A percentile compares a stretch with the other conserved stretches of the same genome.
These are phyloP conservation scores for Penicillium paradoxum DNA, from an alignment of 495 filamentous ascomycete genomes.

Conservation along the genomic window DNA sequence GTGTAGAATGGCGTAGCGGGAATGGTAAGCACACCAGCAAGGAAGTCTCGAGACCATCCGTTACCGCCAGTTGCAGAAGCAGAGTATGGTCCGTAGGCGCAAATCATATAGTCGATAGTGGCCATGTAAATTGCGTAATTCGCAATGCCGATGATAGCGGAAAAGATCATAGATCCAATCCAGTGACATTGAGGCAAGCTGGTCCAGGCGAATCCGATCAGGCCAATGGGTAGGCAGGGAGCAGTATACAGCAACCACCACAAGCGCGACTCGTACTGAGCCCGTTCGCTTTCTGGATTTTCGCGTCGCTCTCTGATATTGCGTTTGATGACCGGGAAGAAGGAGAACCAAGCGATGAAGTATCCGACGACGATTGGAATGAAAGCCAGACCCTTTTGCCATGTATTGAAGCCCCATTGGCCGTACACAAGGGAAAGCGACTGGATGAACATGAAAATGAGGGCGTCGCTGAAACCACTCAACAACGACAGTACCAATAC, in stretches of 20 bases:
- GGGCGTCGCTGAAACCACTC: slow-evolving; percentile 58
- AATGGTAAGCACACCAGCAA: slow-evolving; percentile 73
- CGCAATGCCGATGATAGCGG: slow-evolving; percentile 61
- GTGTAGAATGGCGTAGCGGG: slow-evolving; percentile 66
- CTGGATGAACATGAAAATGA: slow-evolving; percentile 66
- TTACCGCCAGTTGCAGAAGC: slow-evolving; percentile 70
- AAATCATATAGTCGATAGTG: slow-evolving; percentile 72
- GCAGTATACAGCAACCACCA: slow-evolving; percentile 55
- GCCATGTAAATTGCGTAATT: slow-evolving; percentile 72
- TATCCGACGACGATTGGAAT: slow-evolving; percentile 57
- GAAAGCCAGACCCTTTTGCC: slow-evolving; percentile 52
- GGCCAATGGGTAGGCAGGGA: slow-evolving; percentile 53
- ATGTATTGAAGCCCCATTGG: slow-evolving; percentile 52
- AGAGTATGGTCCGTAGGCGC: slow-evolving; percentile 66
- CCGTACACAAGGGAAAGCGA: slow-evolving; percentile 54
- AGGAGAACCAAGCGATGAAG: slow-evolving; percentile 51
- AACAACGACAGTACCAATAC: slow-evolving; percentile 54
- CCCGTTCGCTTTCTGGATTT: slow-evolving; percentile 49
- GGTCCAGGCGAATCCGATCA: slow-evolving; percentile 63
- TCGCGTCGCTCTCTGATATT: slow-evolving; percentile 44
- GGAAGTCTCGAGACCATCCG: slow-evolving; percentile 72
- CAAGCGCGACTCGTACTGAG: slow-evolving; percentile 58
- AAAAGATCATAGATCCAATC: slow-evolving; percentile 61
- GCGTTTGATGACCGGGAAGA: slow-evolving; percentile 50
- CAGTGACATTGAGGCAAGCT: slow-evolving; percentile 55